A percentile compares a stretch with the other conserved stretches of the same genome.
Evolutionary conservation across 2,329 filamentous ascomycete species (phyloP).

Genomic region (Chaetomiaceae sp.): DNA sequence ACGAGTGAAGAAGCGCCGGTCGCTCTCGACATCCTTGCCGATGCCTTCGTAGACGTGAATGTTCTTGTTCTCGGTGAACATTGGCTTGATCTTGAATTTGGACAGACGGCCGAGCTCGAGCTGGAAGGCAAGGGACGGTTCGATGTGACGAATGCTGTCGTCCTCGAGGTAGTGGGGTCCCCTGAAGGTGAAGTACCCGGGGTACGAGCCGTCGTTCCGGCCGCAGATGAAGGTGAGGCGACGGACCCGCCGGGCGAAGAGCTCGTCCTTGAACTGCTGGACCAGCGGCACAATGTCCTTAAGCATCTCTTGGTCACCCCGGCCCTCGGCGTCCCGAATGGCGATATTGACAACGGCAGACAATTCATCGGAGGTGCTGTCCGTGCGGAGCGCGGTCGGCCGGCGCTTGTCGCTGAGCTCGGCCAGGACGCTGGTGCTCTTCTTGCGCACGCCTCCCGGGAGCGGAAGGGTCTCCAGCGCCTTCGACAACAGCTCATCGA

Average conservation of each 20-base stretch:
- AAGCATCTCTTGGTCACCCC: slow-evolving; percentile 77
- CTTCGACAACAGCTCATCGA: slow-evolving; percentile 78
- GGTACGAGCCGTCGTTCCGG: slow-evolving; percentile 88
- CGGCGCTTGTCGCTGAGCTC: slow-evolving; percentile 72
- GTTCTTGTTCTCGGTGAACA: slow-evolving; percentile 98
- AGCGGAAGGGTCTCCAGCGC: slow-evolving; percentile 79
- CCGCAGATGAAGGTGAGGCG: slow-evolving; percentile 96
- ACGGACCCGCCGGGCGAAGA: slow-evolving; percentile 75
- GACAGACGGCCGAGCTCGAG: slow-evolving; percentile 89
- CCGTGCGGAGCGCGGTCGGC: slow-evolving; percentile 49
- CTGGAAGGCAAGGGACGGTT: slow-evolving; percentile 97
- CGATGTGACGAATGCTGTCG: slow-evolving; percentile 91
- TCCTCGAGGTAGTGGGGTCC: slow-evolving; percentile 87
- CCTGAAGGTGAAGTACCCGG: slow-evolving; percentile 97
- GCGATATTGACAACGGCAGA: slow-evolving; percentile 91
- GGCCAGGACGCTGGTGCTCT: slow-evolving; percentile 58
- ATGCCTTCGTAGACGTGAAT: slow-evolving; percentile 98
- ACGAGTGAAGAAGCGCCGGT: slow-evolving; percentile 98
- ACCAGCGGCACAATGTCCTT: slow-evolving; percentile 71
- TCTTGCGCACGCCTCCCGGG: slow-evolving; percentile 48
- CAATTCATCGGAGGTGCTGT: slow-evolving; percentile 66
- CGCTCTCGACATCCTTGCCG: slow-evolving; percentile 89
- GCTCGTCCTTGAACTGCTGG: slow-evolving; percentile 75
- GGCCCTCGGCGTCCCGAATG: slow-evolving; percentile 79
- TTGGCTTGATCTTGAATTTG: slow-evolving; percentile 97